Evolutionary conservation across 179 eudicot genomes (phyloP).

Genomic region (Camellia oleifera): DNA sequence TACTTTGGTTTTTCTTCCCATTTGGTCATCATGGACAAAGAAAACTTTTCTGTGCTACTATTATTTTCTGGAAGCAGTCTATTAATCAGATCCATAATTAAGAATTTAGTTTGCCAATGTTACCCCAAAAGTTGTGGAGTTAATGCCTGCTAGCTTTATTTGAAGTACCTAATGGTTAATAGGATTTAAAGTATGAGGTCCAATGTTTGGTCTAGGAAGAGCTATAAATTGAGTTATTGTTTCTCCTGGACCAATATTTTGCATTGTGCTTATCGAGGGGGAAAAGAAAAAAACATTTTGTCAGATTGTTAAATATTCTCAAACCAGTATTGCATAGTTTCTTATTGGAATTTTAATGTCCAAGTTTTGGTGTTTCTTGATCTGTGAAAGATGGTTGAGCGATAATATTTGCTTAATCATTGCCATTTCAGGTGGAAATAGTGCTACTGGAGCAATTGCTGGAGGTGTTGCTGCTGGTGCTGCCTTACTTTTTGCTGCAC

Average conservation of each 20-base stretch:
- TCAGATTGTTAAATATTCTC: background rate
- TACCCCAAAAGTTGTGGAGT: background rate
- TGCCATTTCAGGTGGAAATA: slow-evolving; percentile 39
- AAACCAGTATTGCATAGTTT: background rate
- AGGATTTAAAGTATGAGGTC: background rate
- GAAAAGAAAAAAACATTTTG: background rate
- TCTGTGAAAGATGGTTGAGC: background rate
- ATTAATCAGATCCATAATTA: too few species aligned
- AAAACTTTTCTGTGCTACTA: background rate
- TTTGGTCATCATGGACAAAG: background rate
- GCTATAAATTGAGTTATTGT: background rate
- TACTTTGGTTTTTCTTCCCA: background rate
- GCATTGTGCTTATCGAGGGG: background rate
- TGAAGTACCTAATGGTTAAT: background rate
- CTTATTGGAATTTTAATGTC: background rate
- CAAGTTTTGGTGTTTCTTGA: background rate
- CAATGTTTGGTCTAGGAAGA: background rate
- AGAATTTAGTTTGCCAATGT: background rate
- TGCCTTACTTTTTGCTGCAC: slow-evolving; percentile 68
- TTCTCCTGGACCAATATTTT: background rate
- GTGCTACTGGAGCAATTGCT: slow-evolving; percentile 71
- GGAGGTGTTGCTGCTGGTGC: slow-evolving; percentile 82
- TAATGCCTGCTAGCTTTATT: background rate
- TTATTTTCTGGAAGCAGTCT: background rate
- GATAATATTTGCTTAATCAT: slow-evolving; percentile 8